phyloP scores from a whole-genome alignment of 495 filamentous ascomycete genomes.

The Penicillium roqueforti region DNA sequence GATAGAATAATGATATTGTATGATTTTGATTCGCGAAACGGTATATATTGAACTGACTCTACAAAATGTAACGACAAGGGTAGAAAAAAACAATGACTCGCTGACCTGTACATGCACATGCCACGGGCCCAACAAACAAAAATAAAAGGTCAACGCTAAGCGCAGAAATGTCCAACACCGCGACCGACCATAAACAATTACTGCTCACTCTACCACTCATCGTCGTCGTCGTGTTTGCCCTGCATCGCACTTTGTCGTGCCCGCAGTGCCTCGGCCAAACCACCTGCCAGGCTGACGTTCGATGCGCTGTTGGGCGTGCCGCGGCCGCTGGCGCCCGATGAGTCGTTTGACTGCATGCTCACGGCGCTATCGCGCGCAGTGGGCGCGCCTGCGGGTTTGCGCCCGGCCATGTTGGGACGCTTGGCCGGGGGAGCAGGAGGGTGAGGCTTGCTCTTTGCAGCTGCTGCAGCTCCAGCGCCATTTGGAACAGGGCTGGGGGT shows the following conservation, averaged over 20 bases:
- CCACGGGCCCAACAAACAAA: constrained; percentile 10
- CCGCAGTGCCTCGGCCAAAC: constrained; percentile 76
- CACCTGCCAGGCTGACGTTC: constrained; percentile 69
- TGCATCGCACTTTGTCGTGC: constrained; percentile 69
- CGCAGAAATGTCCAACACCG: constrained; percentile 21
- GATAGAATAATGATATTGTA: too few relatives aligned
- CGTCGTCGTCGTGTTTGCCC: constrained; percentile 61
- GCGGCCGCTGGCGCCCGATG: constrained; percentile 59
- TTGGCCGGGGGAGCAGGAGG: constrained; percentile 85
- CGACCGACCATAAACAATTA: constrained; percentile 14
- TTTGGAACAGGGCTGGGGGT: constrained; percentile 46
- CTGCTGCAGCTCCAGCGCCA: constrained; percentile 46
- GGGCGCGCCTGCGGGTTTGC: constrained; percentile 59
- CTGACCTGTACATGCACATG: constrained; percentile 4
- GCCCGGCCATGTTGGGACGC: constrained; percentile 63
- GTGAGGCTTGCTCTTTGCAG: constrained; percentile 61
- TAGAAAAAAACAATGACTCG: constrained; percentile 3
- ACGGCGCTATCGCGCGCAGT: constrained; percentile 68
- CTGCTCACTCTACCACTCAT: constrained; percentile 51
- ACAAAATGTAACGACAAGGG: background rate
- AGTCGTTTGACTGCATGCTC: constrained; percentile 62
- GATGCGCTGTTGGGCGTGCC: constrained; percentile 66
- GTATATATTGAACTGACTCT: constrained; percentile 10
- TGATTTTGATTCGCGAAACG: constrained; percentile 2
- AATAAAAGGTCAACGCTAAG: constrained; percentile 23